Percentiles rank a stretch among this genome's conserved stretches.
phyloP scores from a whole-genome alignment of 805 yeast species.

The Torulaspora gathmanii region DNA sequence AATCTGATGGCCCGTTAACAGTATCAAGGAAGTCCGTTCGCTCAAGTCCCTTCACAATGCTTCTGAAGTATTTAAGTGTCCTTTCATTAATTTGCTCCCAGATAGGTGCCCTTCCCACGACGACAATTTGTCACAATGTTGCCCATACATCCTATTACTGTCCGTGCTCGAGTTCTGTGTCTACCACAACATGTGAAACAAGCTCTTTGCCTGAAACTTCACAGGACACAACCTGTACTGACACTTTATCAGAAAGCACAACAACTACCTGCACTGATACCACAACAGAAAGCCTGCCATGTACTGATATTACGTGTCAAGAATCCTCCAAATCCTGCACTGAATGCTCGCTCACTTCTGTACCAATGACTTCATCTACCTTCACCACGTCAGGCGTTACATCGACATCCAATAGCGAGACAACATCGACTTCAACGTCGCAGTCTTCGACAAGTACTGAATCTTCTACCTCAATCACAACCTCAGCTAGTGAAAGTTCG shows the following conservation, averaged over 20 bases:
- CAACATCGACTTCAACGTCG: neutral
- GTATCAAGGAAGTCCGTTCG: neutral
- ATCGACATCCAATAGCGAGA: neutral
- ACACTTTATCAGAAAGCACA: neutral
- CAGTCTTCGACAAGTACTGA: neutral
- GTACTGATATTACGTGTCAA: neutral
- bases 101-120: conserved; percentile 1
- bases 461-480: neutral
- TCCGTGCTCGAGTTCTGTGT: conserved; percentile 3
- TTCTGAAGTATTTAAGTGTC: neutral
- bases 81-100: neutral
- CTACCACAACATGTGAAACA: neutral
- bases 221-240: neutral
- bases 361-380: neutral
- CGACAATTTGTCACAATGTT: conserved; percentile 3
- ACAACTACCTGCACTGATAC: neutral
- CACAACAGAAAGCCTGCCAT: neutral
- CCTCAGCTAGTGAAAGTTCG: neutral
- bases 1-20: neutral
- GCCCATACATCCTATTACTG: conserved; percentile 9
- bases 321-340: too few relatives aligned
- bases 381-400: neutral
- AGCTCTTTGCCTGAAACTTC: neutral
- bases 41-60: conserved; percentile 8
- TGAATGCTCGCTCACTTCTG: too few relatives aligned